phyloP scores from a whole-genome alignment of 2,329 filamentous ascomycete species.

The Purpureocillium lavendulum region DNA sequence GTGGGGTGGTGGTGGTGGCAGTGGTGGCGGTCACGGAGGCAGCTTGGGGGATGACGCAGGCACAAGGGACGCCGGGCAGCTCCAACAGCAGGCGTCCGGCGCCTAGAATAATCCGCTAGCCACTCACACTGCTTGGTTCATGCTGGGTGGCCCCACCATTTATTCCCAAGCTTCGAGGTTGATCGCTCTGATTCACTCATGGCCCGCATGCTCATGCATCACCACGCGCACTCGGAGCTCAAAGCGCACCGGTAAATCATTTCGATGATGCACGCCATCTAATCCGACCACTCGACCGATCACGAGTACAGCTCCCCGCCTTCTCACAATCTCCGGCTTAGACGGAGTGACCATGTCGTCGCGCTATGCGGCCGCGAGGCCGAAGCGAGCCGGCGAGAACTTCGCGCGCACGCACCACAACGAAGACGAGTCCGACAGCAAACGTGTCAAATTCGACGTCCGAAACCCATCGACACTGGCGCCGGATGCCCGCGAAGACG shows the following conservation, averaged over 20 bases:
- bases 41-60: background rate
- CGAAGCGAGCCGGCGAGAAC: constrained; percentile 75
- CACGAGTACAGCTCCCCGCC: too few relatives aligned
- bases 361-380: constrained; percentile 44
- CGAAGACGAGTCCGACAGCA: constrained; percentile 42
- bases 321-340: too few relatives aligned
- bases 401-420: constrained; percentile 68
- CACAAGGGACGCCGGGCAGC: background rate
- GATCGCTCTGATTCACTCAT: too few relatives aligned
- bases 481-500: constrained; percentile 63
- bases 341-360: constrained; percentile 9
- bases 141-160: too few relatives aligned
- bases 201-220: too few relatives aligned
- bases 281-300: too few relatives aligned
- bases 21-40: too few relatives aligned
- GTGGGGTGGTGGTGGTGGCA: too few relatives aligned
- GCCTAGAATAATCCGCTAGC: background rate
- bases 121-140: background rate
- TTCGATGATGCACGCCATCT: too few relatives aligned
- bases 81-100: background rate
- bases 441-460: constrained; percentile 87
- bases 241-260: too few relatives aligned
- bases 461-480: constrained; percentile 91
- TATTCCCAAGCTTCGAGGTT: background rate
- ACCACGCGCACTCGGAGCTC: too few relatives aligned